Evolutionary conservation across 768 basidiomycete genomes (phyloP).

Genomic region (Chlorophyllum brunneum): DNA sequence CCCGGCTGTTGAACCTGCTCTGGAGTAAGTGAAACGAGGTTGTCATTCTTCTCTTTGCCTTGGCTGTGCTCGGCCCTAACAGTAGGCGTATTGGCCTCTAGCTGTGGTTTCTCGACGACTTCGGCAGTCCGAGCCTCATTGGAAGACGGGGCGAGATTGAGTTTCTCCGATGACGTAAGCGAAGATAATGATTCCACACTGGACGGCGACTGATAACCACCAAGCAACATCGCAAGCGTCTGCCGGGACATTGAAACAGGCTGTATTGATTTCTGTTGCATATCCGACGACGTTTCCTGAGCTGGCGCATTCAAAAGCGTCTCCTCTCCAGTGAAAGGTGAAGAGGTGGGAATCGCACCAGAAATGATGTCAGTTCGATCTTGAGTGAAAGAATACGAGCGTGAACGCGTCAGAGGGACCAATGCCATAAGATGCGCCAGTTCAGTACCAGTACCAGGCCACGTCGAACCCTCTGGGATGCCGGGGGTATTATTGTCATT

Average conservation of each 20-base stretch:
- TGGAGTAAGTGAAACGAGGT: background rate
- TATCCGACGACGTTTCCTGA: constrained; percentile 1
- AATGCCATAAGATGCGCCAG: constrained; percentile 9
- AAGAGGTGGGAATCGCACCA: constrained; percentile 8
- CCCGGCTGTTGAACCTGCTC: background rate
- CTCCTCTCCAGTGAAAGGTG: constrained; percentile 10
- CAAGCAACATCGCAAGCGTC: constrained; percentile 6
- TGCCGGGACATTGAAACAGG: constrained; percentile 3
- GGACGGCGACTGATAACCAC: background rate
- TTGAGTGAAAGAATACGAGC: background rate
- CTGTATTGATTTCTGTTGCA: constrained; percentile 1
- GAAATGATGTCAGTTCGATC: background rate
- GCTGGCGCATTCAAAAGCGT: constrained; percentile 9
- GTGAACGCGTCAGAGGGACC: background rate
- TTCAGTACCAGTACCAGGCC: constrained; percentile 5
- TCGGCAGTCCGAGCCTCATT: background rate
- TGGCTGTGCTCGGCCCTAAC: background rate
- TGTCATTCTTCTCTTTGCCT: background rate
- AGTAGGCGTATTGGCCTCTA: too few species aligned
- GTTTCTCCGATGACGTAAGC: background rate
- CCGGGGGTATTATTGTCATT: background rate
- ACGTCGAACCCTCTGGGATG: background rate
- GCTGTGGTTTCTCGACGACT: background rate
- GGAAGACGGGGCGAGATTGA: background rate
- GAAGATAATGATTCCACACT: background rate